Percentiles rank a stretch among this genome's conserved stretches.
phyloP scores from a whole-genome alignment of 2,329 filamentous ascomycete species.

The Sclerotinia sclerotiorum region DNA sequence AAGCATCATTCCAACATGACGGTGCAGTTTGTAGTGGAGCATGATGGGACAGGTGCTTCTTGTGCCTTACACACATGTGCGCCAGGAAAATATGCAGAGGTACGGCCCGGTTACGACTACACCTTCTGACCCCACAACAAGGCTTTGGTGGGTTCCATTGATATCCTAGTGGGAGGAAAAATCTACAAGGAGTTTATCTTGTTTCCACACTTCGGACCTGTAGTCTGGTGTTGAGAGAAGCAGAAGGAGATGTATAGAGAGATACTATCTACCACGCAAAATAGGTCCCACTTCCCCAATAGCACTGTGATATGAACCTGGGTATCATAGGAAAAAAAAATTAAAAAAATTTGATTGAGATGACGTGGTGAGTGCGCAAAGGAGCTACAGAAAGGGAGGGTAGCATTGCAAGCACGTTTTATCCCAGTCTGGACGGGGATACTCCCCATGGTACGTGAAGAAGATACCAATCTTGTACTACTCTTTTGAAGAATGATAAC shows the following conservation, averaged over 20 bases:
- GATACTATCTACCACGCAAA: neutral
- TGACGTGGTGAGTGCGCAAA: conserved; percentile 4
- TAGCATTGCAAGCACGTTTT: neutral
- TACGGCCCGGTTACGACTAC: neutral
- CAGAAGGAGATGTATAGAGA: neutral
- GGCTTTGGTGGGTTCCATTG: neutral
- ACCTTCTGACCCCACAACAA: neutral
- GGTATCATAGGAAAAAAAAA: neutral
- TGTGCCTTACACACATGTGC: neutral
- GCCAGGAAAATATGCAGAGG: conserved; percentile 4
- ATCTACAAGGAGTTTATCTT: neutral
- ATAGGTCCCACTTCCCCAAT: neutral
- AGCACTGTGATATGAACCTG: neutral
- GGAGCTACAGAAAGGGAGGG: neutral
- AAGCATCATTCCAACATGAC: neutral
- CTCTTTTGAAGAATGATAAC: neutral
- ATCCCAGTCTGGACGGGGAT: neutral
- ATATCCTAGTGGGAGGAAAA: neutral
- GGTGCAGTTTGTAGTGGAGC: neutral
- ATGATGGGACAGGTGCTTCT: neutral
- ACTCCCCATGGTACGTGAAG: neutral
- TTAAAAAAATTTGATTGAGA: neutral
- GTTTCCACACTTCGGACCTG: neutral
- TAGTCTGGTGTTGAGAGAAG: neutral
- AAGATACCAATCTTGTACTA: neutral